Percentiles rank a stretch among this genome's conserved stretches.
Evolutionary conservation across 805 yeast species (phyloP).

Genomic region (Starmerella bacillaris): DNA sequence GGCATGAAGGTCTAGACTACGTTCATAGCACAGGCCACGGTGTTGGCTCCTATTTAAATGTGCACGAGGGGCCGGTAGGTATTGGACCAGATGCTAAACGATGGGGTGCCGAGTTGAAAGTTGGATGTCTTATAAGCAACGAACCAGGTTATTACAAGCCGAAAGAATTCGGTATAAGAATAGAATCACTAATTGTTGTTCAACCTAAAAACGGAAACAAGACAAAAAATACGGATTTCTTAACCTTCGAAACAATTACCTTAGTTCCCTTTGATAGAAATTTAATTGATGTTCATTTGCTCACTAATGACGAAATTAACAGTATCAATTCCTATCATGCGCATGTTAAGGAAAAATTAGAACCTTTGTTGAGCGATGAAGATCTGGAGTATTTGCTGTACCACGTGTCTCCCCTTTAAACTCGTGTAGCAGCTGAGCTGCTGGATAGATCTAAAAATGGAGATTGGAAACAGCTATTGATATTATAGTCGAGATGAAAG

Average conservation of each 20-base stretch:
- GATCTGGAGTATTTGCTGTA: conserved; percentile 46
- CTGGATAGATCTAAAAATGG: too few species aligned
- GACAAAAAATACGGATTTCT: conserved; percentile 38
- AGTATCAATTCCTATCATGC: conserved; percentile 58
- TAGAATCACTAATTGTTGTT: conserved; percentile 66
- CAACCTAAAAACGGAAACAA: conserved; percentile 24
- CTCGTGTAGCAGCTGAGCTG: too few species aligned
- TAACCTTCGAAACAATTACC: conserved; percentile 69
- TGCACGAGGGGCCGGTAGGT: conserved; percentile 88
- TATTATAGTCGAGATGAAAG: too few species aligned
- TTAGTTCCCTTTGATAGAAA: conserved; percentile 64
- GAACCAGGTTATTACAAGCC: conserved; percentile 92
- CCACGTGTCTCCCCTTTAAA: conserved; percentile 10
- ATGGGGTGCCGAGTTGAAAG: conserved; percentile 34
- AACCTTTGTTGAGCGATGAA: conserved; percentile 33
- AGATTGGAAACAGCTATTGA: too few species aligned
- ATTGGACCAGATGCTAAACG: conserved; percentile 26
- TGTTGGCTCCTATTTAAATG: conserved; percentile 77
- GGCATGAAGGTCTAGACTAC: conserved; percentile 70
- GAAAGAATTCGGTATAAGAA: conserved; percentile 75
- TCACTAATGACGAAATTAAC: conserved; percentile 41
- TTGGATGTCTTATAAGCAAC: conserved; percentile 67
- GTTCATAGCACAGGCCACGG: conserved; percentile 97
- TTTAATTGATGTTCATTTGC: conserved; percentile 43
- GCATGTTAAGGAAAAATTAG: conserved; percentile 35